Evolutionary conservation across 164 flowering plant species (phyloP).

Genomic region (Berberis vulgaris): DNA sequence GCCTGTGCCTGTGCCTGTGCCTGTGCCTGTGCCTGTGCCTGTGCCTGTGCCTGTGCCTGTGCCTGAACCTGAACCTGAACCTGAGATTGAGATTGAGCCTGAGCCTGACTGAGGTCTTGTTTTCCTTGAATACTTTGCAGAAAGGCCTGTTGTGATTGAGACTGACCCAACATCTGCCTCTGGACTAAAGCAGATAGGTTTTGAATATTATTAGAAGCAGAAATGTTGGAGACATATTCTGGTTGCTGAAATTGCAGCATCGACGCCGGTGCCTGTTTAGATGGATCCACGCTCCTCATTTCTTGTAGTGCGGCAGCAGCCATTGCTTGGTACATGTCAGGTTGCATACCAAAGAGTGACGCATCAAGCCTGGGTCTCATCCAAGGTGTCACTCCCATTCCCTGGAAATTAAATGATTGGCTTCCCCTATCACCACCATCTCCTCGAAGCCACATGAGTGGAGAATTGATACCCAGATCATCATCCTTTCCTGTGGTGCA

Average conservation of each 20-base stretch:
- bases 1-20: constrained; percentile 20
- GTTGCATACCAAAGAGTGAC: constrained; percentile 25
- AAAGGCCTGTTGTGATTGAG: constrained; percentile 51
- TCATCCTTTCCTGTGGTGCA: constrained; percentile 54
- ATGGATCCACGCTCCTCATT: constrained; percentile 54
- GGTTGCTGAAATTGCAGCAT: constrained; percentile 64
- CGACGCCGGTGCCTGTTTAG: constrained; percentile 44
- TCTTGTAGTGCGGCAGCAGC: constrained; percentile 86
- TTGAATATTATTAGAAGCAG: constrained; percentile 35
- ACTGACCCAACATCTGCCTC: constrained; percentile 52
- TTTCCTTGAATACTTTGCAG: constrained; percentile 41
- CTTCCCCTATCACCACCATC: constrained; percentile 21
- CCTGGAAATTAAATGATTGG: constrained; percentile 28
- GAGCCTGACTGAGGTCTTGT: constrained; percentile 22
- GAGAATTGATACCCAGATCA: constrained; percentile 68
- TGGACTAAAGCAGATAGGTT: constrained; percentile 41
- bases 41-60: rapidly evolving
- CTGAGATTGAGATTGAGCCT: constrained; percentile 20
- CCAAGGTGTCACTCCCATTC: constrained; percentile 20
- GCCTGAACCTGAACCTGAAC: no score
- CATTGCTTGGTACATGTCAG: constrained; percentile 56
- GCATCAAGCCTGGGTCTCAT: background rate
- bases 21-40: no score
- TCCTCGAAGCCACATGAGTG: constrained; percentile 78
- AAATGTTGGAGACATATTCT: constrained; percentile 29